Percentiles rank a stretch among this genome's conserved stretches.
Conservation (phyloP, 2,329 filamentous ascomycete genomes). For the Neurospora crassa region DNA sequence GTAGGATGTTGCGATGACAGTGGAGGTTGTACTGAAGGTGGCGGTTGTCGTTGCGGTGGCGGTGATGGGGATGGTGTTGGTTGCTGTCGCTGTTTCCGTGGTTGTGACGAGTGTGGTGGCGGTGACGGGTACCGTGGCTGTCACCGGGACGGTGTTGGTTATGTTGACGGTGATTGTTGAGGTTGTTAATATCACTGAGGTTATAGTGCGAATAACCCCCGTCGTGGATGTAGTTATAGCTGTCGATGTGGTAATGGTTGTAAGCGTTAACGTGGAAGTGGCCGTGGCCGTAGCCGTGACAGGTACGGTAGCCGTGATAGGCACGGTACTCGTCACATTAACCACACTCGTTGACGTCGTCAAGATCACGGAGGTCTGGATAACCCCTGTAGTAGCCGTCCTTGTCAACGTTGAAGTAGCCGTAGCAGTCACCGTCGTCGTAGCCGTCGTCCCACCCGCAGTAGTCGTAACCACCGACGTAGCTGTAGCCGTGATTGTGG, state of each 20-base stretch:
- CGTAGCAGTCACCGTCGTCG: background rate
- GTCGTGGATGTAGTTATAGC: slow-evolving; percentile 1
- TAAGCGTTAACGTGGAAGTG: slow-evolving; percentile 1
- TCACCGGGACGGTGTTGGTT: slow-evolving; percentile 6
- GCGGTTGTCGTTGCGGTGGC: slow-evolving; percentile 9
- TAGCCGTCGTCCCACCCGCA: background rate
- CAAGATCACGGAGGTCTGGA: background rate
- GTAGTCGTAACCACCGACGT: background rate
- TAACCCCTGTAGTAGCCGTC: background rate
- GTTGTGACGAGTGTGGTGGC: slow-evolving; percentile 1
- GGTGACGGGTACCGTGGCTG: slow-evolving; percentile 2
- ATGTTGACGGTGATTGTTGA: slow-evolving; percentile 3
- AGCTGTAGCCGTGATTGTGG: background rate
- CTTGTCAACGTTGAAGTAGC: background rate
- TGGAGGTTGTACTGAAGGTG: background rate
- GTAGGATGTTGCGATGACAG: slow-evolving; percentile 2
- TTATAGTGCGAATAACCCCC: slow-evolving; percentile 1
- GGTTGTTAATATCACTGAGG: background rate
- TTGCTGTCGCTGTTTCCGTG: slow-evolving; percentile 1
- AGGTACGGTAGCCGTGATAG: background rate
- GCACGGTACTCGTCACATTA: background rate
- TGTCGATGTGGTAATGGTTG: background rate
- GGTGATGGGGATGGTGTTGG: slow-evolving; percentile 4
- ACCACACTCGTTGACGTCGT: background rate
- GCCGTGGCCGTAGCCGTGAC: background rate